Conservation (phyloP, 2,329 filamentous ascomycete species). For the Diaporthe eres region DNA sequence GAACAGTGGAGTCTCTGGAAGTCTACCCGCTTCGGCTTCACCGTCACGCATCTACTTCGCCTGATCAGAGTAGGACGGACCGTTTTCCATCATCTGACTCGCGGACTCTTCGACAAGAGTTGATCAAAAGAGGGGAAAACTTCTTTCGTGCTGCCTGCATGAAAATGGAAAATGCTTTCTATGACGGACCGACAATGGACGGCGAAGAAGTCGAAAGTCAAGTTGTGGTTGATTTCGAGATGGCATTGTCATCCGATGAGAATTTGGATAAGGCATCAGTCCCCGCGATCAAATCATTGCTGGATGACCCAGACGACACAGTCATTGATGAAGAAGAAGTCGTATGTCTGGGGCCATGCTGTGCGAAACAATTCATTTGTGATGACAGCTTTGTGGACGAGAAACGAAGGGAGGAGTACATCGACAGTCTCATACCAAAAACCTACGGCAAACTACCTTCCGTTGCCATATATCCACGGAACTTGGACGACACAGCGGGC, state of each 20-base stretch:
- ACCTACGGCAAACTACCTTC: slow-evolving; percentile 33
- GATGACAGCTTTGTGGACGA: slow-evolving; percentile 39
- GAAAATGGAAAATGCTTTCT: slow-evolving; percentile 48
- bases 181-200: slow-evolving; percentile 46
- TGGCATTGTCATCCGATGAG: slow-evolving; percentile 42
- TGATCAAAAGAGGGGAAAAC: slow-evolving; percentile 44
- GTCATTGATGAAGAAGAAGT: too few species aligned
- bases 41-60: background rate
- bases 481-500: slow-evolving; percentile 30
- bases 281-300: background rate
- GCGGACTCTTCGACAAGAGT: slow-evolving; percentile 31
- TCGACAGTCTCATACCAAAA: slow-evolving; percentile 39
- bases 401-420: slow-evolving; percentile 35
- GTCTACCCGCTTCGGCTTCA: slow-evolving; percentile 48
- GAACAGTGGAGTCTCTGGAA: slow-evolving; percentile 44
- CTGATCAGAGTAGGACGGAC: too few species aligned
- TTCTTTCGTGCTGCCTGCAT: slow-evolving; percentile 44
- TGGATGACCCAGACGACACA: too few species aligned
- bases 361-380: slow-evolving; percentile 3
- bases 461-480: slow-evolving; percentile 34
- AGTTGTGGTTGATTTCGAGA: slow-evolving; percentile 51
- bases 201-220: slow-evolving; percentile 51
- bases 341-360: slow-evolving; percentile 21
- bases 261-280: background rate
- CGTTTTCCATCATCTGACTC: too few species aligned